Base-by-base conservation (phyloP, 352 stramenopile species). In the Globisporangium parvum region DNA sequence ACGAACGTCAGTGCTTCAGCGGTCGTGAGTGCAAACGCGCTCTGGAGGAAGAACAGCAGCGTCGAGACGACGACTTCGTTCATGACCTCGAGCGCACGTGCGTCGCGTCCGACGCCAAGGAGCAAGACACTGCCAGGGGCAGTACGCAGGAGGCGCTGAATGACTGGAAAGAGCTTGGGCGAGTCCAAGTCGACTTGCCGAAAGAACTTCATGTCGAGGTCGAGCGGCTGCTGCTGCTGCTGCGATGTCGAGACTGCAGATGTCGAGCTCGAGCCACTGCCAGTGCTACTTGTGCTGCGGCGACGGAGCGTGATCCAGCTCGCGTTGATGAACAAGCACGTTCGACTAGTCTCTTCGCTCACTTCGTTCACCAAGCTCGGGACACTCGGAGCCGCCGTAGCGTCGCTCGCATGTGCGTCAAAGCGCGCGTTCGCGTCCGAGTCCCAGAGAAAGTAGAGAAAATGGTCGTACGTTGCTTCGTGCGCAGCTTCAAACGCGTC, bases 1-100 rank as follows among this genome's bases (percentile, higher is more conserved):
- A 57, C 18, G 21, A 62, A 51, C 15, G 42, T 47, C 37, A 47
- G 60, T 53, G 17, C 63, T 28, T 53, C 57, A 64, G 55, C 77
- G 58, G 28, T 69, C 59, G 20, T 42, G 20, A 55, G 65, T 55
- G 46, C 77, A 76, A 73, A 63, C 3, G 58, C 51, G 15, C 44
- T 62, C 23, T 71, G 60, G 3, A 87, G 41, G 48, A 88, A 85
- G 60, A 81, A 81, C 33, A 86, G 50, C 53, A 88, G 53, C 53
- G 72, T 69, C 8, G 40, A 44, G 14, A 52, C 53, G 28, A 78
- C 39, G 14, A 76, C 54, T 18, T 70, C 50, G 5, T 65, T 52
- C 18, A 85, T 55, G 31, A 59, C 37, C 0, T 65, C 60, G 15
- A 47, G 61, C 23, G 59, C 63, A 0, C 54, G 42, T 15, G 12